Conservation (phyloP, 768 basidiomycete species). For the Sporobolomyces pararoseus region DNA sequence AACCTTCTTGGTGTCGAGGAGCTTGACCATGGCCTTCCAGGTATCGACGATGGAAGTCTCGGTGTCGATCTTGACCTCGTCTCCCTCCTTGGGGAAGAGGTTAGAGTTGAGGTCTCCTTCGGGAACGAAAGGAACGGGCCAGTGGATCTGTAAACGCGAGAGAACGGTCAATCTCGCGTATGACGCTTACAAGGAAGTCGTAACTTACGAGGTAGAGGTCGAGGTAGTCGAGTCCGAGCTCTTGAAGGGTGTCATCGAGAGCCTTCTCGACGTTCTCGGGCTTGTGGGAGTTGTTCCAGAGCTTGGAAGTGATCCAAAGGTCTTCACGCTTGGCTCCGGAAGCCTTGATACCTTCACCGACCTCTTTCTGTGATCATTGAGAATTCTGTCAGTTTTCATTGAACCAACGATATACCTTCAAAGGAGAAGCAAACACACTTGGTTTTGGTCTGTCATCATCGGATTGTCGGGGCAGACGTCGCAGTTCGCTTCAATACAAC, state of each 20-base stretch:
- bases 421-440: background rate
- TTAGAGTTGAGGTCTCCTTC: constrained; percentile 54
- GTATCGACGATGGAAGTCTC: constrained; percentile 67
- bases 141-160: constrained; percentile 60
- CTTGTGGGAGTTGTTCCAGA: constrained; percentile 73
- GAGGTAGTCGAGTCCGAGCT: constrained; percentile 70
- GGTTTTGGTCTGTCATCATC: too few relatives aligned
- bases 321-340: constrained; percentile 74
- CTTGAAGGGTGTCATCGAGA: constrained; percentile 68
- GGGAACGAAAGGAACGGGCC: constrained; percentile 65
- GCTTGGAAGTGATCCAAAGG: constrained; percentile 67
- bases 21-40: constrained; percentile 72
- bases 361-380: constrained; percentile 60
- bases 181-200: constrained; percentile 45
- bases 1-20: constrained; percentile 66
- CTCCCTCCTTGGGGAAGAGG: constrained; percentile 57
- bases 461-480: too few relatives aligned
- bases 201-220: constrained; percentile 64
- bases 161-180: constrained; percentile 1
- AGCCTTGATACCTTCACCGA: constrained; percentile 73
- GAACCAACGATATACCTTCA: constrained; percentile 54
- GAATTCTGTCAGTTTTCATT: constrained; percentile 70
- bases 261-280: constrained; percentile 66
- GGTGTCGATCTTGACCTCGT: constrained; percentile 58
- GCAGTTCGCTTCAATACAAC: too few relatives aligned